Evolutionary conservation across 2,329 filamentous ascomycete species (phyloP).

Genomic region (Fusarium sp.): DNA sequence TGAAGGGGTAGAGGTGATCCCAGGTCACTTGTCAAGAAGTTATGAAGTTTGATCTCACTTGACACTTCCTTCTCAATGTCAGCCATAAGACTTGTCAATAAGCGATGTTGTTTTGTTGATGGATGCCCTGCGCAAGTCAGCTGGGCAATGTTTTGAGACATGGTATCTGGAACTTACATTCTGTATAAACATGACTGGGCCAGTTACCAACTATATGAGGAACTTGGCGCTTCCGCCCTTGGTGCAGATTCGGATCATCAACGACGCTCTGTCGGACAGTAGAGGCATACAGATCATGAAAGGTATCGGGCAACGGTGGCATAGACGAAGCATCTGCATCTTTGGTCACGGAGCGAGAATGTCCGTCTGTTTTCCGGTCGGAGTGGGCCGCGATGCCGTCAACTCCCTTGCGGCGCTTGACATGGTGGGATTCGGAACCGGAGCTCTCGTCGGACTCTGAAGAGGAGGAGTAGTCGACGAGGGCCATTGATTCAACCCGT

Average conservation of each 20-base stretch:
- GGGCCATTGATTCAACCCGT: slow-evolving; percentile 59
- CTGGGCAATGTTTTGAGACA: not conserved
- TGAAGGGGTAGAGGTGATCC: slow-evolving; percentile 85
- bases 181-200: slow-evolving; percentile 92
- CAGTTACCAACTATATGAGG: slow-evolving; percentile 92
- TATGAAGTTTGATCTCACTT: slow-evolving; percentile 64
- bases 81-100: slow-evolving; percentile 60
- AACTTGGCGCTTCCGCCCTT: slow-evolving; percentile 82
- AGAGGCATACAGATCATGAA: slow-evolving; percentile 91
- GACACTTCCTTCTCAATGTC: slow-evolving; percentile 52
- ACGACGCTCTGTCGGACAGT: slow-evolving; percentile 80
- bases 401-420: slow-evolving; percentile 53
- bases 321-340: slow-evolving; percentile 53
- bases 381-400: slow-evolving; percentile 36
- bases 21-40: slow-evolving; percentile 81
- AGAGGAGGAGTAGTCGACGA: slow-evolving; percentile 70
- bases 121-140: slow-evolving; percentile 65
- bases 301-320: slow-evolving; percentile 81
- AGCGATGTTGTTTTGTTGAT: slow-evolving; percentile 58
- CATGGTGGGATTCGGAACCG: slow-evolving; percentile 49
- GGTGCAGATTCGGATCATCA: slow-evolving; percentile 88
- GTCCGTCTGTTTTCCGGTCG: slow-evolving; percentile 5
- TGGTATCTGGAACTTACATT: slow-evolving; percentile 75
- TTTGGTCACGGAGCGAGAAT: slow-evolving; percentile 8
- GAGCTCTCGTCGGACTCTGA: slow-evolving; percentile 33